Evolutionary conservation across 2,329 filamentous ascomycete species (phyloP).

Genomic region (Paecilomyces fulvus): DNA sequence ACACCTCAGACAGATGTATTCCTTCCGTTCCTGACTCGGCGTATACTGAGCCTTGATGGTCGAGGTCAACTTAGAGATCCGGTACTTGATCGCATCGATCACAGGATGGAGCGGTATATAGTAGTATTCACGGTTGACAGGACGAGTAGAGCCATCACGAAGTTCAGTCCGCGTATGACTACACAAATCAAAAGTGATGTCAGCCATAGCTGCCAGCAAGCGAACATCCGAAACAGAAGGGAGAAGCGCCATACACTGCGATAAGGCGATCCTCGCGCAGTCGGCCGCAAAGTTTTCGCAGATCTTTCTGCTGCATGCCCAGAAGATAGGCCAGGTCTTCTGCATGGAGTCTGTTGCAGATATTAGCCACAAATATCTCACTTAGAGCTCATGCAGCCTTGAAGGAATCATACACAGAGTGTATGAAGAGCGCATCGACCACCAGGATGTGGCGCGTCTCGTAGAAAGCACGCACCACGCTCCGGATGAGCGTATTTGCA

Average conservation of each 20-base stretch:
- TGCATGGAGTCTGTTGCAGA: conserved; percentile 58
- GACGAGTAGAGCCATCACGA: conserved; percentile 70
- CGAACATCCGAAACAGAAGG: conserved; percentile 3
- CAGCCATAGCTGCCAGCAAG: conserved; percentile 1
- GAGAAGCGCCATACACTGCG: conserved; percentile 53
- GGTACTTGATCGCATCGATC: conserved; percentile 94
- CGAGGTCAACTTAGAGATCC: conserved; percentile 79
- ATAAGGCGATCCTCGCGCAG: conserved; percentile 81
- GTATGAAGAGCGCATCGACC: conserved; percentile 68
- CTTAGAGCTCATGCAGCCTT: conserved; percentile 2
- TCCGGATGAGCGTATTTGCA: conserved; percentile 73
- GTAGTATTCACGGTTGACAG: conserved; percentile 85
- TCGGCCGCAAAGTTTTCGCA: conserved; percentile 80
- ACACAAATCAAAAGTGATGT: conserved; percentile 5
- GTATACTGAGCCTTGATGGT: conserved; percentile 77
- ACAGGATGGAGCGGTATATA: conserved; percentile 93
- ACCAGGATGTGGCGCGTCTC: conserved; percentile 75
- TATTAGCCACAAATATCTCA: conserved; percentile 12
- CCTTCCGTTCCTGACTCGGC: conserved; percentile 77
- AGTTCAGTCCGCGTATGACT: conserved; percentile 68
- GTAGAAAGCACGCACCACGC: conserved; percentile 78
- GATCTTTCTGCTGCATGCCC: conserved; percentile 81
- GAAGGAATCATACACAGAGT: conserved; percentile 52
- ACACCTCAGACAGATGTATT: conserved; percentile 77
- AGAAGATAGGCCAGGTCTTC: conserved; percentile 82